phyloP scores from a whole-genome alignment of 805 yeast species.

The Candida alai region DNA sequence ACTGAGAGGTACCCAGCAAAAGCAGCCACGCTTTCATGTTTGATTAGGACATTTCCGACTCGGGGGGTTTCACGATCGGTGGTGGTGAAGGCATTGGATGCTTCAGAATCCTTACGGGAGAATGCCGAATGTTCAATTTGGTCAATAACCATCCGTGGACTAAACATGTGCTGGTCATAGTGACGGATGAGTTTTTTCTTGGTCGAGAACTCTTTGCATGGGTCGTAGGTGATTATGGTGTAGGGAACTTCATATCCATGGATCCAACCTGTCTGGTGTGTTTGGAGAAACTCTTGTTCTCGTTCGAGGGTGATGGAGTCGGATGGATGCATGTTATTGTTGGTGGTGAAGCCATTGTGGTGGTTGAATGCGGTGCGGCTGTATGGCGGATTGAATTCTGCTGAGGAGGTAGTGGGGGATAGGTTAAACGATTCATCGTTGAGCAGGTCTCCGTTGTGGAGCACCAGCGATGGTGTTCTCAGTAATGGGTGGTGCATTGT shows the following conservation, averaged over 20 bases:
- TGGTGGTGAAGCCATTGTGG: no score
- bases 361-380: no score
- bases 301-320: no score
- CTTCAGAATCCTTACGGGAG: slow-evolving; percentile 6
- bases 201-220: slow-evolving; percentile 11
- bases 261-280: slow-evolving; percentile 18
- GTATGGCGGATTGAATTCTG: no score
- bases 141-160: slow-evolving; percentile 22
- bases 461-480: no score
- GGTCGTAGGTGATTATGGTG: slow-evolving; percentile 21
- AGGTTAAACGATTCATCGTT: no score
- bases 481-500: no score
- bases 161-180: slow-evolving; percentile 15
- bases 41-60: slow-evolving; percentile 3
- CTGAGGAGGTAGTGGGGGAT: no score
- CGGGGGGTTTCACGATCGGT: neutral
- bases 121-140: slow-evolving; percentile 15
- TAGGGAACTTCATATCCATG: slow-evolving; percentile 28
- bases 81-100: neutral
- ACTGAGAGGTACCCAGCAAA: slow-evolving; percentile 26
- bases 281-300: slow-evolving; percentile 7
- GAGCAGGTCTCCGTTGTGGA: no score
- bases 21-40: slow-evolving; percentile 13
- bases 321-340: no score
- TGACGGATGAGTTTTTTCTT: slow-evolving; percentile 11